These are phyloP conservation scores for Combretum micranthum DNA, from an alignment of 345 rosid species.

Conservation along the genomic window DNA sequence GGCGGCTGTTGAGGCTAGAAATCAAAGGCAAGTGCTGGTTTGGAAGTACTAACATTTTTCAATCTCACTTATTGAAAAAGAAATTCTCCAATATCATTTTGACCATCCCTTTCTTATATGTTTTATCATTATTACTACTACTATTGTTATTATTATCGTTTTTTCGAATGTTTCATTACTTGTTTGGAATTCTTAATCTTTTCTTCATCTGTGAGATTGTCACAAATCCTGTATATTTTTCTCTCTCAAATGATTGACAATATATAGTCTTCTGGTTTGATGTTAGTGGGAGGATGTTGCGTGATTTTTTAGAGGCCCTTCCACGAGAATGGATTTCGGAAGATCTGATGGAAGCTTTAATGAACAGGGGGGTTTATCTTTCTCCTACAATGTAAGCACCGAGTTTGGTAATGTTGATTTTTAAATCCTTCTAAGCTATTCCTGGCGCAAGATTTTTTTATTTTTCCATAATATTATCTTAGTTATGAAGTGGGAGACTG, in stretches of 20 bases:
- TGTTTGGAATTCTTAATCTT: neutral
- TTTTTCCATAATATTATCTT: constrained; percentile 7
- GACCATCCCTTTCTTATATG: neutral
- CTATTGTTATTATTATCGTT: too few relatives aligned
- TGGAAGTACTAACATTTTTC: neutral
- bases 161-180: too few relatives aligned
- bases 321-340: constrained; percentile 99
- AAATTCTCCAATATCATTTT: neutral
- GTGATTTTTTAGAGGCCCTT: constrained; percentile 89
- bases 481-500: constrained; percentile 96
- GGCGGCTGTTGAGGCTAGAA: constrained; percentile 80
- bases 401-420: neutral
- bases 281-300: constrained; percentile 81
- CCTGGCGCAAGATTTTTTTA: neutral
- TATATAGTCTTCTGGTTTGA: constrained; percentile 4
- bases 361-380: constrained; percentile 66
- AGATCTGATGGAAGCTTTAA: constrained; percentile 87
- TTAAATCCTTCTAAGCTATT: neutral
- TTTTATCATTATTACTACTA: neutral
- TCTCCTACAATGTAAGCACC: constrained; percentile 81
- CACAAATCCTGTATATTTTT: too few relatives aligned
- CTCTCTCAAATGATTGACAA: too few relatives aligned
- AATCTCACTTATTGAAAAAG: neutral
- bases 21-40: constrained; percentile 66
- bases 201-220: neutral